phyloP scores from a whole-genome alignment of 2,329 filamentous ascomycete species.

The Apiospora aurea region DNA sequence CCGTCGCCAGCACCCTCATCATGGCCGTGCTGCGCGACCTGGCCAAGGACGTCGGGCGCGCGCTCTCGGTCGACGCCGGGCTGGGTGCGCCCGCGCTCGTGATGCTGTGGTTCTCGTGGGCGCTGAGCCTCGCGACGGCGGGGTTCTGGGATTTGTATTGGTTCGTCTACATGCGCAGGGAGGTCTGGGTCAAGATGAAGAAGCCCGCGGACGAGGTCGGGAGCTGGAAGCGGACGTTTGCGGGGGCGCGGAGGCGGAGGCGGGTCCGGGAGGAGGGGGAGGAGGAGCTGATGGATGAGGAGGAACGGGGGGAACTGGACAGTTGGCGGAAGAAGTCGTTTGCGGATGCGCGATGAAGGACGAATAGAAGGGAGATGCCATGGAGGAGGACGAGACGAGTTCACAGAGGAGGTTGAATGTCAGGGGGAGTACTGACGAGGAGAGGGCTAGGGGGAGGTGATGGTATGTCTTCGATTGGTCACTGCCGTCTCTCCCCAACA shows the following conservation, averaged over 20 bases:
- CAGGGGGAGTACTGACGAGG: neutral
- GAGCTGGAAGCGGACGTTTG: constrained; percentile 18
- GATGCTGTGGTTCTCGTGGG: neutral
- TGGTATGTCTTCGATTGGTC: neutral
- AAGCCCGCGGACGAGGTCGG: constrained; percentile 12
- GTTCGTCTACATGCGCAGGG: constrained; percentile 6
- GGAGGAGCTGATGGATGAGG: neutral
- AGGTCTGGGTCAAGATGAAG: constrained; percentile 18
- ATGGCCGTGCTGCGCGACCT: constrained; percentile 9
- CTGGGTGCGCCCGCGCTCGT: neutral
- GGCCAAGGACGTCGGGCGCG: constrained; percentile 3
- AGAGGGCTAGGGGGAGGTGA: neutral
- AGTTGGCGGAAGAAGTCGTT: constrained; percentile 1
- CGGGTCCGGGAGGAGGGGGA: neutral
- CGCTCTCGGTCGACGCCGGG: neutral
- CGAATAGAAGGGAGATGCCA: neutral
- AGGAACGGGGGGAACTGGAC: neutral
- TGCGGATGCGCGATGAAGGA: neutral
- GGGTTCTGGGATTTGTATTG: constrained; percentile 18
- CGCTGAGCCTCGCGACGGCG: neutral
- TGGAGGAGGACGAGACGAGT: neutral
- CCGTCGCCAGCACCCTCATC: neutral
- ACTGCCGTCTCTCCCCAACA: neutral
- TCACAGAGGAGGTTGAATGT: neutral
- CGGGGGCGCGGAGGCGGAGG: neutral